Percentiles rank a stretch among this genome's conserved stretches.
phyloP scores from a whole-genome alignment of 257 asterid genomes.

The Solanum acaule region DNA sequence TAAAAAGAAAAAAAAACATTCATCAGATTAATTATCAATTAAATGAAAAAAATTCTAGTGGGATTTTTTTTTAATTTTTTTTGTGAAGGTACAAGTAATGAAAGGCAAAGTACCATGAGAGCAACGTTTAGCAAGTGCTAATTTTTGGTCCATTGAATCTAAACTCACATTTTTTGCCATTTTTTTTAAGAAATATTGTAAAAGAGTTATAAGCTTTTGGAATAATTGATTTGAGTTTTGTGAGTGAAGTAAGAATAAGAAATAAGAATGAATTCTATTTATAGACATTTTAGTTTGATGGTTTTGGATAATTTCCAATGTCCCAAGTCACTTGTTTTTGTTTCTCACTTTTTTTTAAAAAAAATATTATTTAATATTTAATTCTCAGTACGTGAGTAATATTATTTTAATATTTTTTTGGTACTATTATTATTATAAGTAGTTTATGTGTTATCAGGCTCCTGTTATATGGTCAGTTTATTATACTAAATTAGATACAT shows the following conservation, averaged over 20 bases:
- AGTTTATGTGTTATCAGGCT: background rate
- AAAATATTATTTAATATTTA: background rate
- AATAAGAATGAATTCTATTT: background rate
- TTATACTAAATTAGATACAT: background rate
- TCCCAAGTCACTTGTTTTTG: background rate
- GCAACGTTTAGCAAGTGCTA: conserved; percentile 72
- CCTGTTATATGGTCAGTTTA: background rate
- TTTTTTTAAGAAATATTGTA: background rate
- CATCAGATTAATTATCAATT: background rate
- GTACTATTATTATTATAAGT: background rate
- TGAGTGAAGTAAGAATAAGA: background rate
- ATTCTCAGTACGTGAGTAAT: background rate
- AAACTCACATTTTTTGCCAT: conserved; percentile 28
- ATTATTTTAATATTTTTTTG: background rate
- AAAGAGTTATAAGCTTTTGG: background rate
- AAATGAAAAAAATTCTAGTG: background rate
- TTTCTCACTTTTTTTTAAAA: background rate
- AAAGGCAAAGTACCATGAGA: conserved; percentile 43
- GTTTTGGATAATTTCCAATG: conserved; percentile 21
- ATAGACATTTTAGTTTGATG: conserved; percentile 20
- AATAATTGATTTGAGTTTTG: background rate
- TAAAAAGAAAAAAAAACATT: background rate
- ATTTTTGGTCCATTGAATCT: conserved; percentile 52
- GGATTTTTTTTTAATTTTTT: too few species aligned
- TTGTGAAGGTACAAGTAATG: background rate